Evolutionary conservation across 2,329 filamentous ascomycete species (phyloP).

Genomic region (Sphaerulina musiva): DNA sequence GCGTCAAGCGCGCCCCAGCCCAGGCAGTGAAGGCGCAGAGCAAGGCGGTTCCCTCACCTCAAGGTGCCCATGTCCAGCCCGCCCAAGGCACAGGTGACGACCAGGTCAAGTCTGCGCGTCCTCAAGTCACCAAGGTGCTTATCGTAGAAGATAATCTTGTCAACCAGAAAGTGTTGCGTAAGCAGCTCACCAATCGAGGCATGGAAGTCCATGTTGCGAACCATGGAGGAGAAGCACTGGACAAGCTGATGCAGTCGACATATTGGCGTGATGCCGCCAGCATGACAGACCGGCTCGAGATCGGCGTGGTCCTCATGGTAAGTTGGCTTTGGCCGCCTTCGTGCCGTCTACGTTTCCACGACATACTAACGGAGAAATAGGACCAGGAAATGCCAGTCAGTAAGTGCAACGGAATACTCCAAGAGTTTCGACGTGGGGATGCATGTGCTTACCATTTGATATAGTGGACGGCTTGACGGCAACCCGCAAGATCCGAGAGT

Average conservation of each 20-base stretch:
- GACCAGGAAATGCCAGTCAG: constrained; percentile 79
- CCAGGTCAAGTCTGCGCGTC: neutral
- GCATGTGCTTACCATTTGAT: constrained; percentile 4
- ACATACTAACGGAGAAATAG: too few species aligned
- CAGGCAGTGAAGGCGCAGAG: constrained; percentile 13
- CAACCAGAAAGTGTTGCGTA: constrained; percentile 42
- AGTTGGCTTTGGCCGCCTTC: too few species aligned
- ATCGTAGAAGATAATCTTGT: constrained; percentile 45
- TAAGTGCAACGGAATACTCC: constrained; percentile 28
- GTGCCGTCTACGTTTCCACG: too few species aligned
- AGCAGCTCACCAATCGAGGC: constrained; percentile 45
- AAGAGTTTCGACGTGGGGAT: too few species aligned
- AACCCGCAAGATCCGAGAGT: constrained; percentile 60
- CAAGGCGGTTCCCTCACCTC: constrained; percentile 9
- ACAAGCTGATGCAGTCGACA: constrained; percentile 38
- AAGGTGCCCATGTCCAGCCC: constrained; percentile 2
- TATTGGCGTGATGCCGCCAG: constrained; percentile 35
- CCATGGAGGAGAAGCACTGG: constrained; percentile 46
- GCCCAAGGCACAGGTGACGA: constrained; percentile 1
- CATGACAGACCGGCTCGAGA: constrained; percentile 19
- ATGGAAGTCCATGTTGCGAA: constrained; percentile 44
- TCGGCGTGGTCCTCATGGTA: constrained; percentile 58
- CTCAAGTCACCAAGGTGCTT: constrained; percentile 25
- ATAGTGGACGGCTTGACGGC: constrained; percentile 62
- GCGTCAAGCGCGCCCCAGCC: constrained; percentile 9